phyloP scores from a whole-genome alignment of 768 basidiomycete species.

The Termitomyces sp. region DNA sequence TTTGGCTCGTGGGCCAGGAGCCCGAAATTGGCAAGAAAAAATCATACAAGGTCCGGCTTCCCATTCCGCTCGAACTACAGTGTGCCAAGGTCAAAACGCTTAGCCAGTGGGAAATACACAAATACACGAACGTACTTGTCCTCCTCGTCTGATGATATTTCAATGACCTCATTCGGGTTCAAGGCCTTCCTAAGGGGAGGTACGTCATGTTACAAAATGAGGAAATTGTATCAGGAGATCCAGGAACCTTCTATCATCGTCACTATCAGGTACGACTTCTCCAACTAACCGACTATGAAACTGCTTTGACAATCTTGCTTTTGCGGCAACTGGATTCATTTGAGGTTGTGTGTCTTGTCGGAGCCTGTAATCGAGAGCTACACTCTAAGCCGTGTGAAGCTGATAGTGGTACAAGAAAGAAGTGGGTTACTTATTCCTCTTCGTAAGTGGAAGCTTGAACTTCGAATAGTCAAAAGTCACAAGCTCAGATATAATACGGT shows the following conservation, averaged over 20 bases:
- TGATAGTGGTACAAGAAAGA: not conserved
- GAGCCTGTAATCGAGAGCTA: not conserved
- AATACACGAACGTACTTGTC: slow-evolving; percentile 28
- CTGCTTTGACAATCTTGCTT: not conserved
- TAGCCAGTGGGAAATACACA: too few species aligned
- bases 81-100: too few species aligned
- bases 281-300: slow-evolving; percentile 2
- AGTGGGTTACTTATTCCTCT: not conserved
- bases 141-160: slow-evolving; percentile 51
- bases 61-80: not conserved
- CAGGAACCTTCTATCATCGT: slow-evolving; percentile 34
- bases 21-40: not conserved
- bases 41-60: not conserved
- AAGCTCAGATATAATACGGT: not conserved
- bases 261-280: slow-evolving; percentile 45
- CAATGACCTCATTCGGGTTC: slow-evolving; percentile 36
- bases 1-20: not conserved
- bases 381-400: not conserved
- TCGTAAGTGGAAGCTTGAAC: not conserved
- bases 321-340: not conserved
- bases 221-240: not conserved
- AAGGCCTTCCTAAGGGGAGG: not conserved
- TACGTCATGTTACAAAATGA: not conserved
- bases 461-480: not conserved
- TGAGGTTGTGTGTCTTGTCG: not conserved